These are phyloP conservation scores for Fusarium nodosum DNA, from an alignment of 2,329 filamentous ascomycete genomes.

Conservation along the genomic window DNA sequence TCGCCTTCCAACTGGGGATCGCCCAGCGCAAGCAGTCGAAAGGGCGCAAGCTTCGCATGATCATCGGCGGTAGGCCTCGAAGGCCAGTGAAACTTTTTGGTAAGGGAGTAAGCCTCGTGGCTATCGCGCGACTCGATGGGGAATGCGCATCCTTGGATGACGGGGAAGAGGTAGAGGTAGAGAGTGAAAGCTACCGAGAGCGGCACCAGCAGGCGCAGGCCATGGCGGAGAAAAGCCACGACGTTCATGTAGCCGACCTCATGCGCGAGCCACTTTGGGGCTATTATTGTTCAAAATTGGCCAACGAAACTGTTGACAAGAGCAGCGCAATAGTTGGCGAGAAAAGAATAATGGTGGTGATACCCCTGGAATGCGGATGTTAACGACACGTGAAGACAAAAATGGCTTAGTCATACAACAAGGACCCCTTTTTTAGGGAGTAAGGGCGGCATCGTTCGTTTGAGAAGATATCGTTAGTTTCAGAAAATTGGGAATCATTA, in stretches of 20 bases:
- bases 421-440: conserved; percentile 34
- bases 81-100: conserved; percentile 60
- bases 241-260: conserved; percentile 65
- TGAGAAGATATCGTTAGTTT: neutral
- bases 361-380: conserved; percentile 22
- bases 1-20: conserved; percentile 96
- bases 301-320: conserved; percentile 24
- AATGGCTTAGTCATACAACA: conserved; percentile 41
- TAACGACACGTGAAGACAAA: conserved; percentile 37
- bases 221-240: conserved; percentile 68
- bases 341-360: conserved; percentile 28
- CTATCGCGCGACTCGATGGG: conserved; percentile 65
- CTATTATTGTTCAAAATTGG: neutral
- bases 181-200: conserved; percentile 77
- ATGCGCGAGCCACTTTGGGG: conserved; percentile 50
- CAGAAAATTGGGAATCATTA: neutral
- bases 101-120: conserved; percentile 53
- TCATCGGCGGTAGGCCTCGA: conserved; percentile 43
- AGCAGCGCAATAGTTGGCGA: conserved; percentile 27
- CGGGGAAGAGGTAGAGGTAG: conserved; percentile 90
- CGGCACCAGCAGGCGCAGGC: conserved; percentile 67
- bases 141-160: conserved; percentile 85
- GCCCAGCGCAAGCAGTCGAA: conserved; percentile 87
- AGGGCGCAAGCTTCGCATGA: conserved; percentile 71
- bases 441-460: neutral